Evolutionary conservation across 768 basidiomycete genomes (phyloP), one percentile per base, ranked within the genome.

Genomic region (Lactarius akahatsu): DNA sequence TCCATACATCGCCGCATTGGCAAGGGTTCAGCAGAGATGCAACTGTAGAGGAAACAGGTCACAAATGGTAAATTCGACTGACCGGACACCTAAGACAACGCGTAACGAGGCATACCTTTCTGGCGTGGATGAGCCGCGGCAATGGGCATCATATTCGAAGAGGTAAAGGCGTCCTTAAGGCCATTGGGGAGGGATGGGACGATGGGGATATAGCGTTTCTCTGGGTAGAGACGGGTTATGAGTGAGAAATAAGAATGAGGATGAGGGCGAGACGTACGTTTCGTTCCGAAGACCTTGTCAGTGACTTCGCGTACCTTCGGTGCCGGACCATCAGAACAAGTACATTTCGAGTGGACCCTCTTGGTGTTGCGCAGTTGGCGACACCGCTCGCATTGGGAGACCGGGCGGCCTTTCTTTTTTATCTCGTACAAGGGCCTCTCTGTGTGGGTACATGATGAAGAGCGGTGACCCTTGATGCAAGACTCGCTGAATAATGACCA

Each of bases 391-490:
- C 70, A 71, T 57, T 71, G 70, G 38, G 70, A 71, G 23, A 71
- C 68, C 3, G 70, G 70, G 28, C 70, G 61, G 13, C 70, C 70
- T 47, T 71, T 71, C 68, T 69, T 71, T 62, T 71, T 71, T 23
- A 71, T 69, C 38, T 71, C 70, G 10, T 61, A 71, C n/a, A 71
- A 50, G 6, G 70, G 70, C 13, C 70, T 65, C 43, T 69, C 70
- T 34, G 70, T 69, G 52, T 71, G 70, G 11, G 70, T 61, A 34
- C 70, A 71, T 4, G 70, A 71, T 5, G 70, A 71, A 26, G 70
- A 71, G 56, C 70, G 70, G 57, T 71, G 70, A 20, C 70, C 70
- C 63, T 71, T 71, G 59, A 71, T 71, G 59, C 70, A 71, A 3
- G 70, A 66, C 57, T 71, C 70, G 68, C 70, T 71, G 59, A 16